Evolutionary conservation across 208 protist species (phyloP), one percentile per base, ranked within the genome.

Genomic region (Leishmania tarentolae): DNA sequence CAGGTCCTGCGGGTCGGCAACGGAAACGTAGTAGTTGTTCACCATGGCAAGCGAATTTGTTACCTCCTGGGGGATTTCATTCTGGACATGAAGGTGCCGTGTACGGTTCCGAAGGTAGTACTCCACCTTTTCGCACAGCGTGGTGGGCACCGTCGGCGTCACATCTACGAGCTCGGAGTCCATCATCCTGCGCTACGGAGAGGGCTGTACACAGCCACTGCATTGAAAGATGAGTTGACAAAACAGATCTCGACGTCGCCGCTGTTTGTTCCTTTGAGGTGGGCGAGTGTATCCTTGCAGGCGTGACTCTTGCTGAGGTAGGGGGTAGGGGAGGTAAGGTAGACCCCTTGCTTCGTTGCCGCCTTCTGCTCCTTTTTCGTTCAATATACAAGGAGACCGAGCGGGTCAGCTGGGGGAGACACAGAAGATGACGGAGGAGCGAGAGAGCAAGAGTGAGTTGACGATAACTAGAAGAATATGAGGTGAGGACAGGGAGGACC

Each of bases 1-100:
- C 66, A 87, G 72, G 73, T 88, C 81, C n/a, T 79, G 78, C 21
- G 89, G 89, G 80, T 91, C 85, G 24, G 87, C 84, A 31, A 93
- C 86, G 56, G 89, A 93, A 47, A 93, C 87, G 44, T 84, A 88
- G 82, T 90, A 93, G 86, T 93, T 93, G 80, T 91, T 78, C 15
- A 77, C 82, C 52, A 71, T 53, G 13, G 84, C 82, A 17, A 93
- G 73, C 8, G 72, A 63, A 50, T 86, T 73, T 9, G 89, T 88
- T 6, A 86, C 81, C n/a, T 80, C 73, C 44, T 47, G 76, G 0
- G 89, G 66, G 31, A 90, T 87, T 46, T 84, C 81, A 57, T 79
- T 82, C 75, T 83, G 82, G 21, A 74, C 61, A 77, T 86, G 82
- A 0, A 89, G 70, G 57, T 83, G 81, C 66, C 76, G 74, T 40